Base-by-base conservation (phyloP, 2,329 filamentous ascomycete genomes). In the Chaetothyriales sp. region DNA sequence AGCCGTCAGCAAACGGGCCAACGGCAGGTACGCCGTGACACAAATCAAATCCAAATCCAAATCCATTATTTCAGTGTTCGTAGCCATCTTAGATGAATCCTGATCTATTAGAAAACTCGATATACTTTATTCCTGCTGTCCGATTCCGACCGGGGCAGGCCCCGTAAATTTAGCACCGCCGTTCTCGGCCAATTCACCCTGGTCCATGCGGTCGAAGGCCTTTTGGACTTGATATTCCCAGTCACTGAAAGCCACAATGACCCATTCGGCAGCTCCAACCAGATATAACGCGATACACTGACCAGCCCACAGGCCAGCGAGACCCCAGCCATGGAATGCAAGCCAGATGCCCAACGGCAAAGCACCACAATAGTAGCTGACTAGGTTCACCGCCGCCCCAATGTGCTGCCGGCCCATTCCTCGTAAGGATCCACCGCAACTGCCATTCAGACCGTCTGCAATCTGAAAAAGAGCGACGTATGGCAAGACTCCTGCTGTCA, bases 401-500 rank as follows among this genome's bases (percentile, higher is more conserved):
- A 94, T 77, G 73, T 89, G 88, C 66, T 94, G 88, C 51, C 85
- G 72, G 2, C 88, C 89, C 86, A 90, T 92, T 0, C 88, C 89
- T 57, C 88, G 71, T 13, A 94, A 69, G 18, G 81, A 80, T 1
- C 89, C 88, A 1, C 89, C 88, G 63, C 88, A 94, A 54, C 81
- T 85, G 1, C 88, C 87, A 61, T 92, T 92, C 33, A 94, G 69
- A 0, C 88, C 89, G 64, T 94, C 88, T 0, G 88, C 87, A 54
- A 94, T 89, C 70, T 94, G 88, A 67, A 94, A 94, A 2, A 94
- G 72, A 0, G 88, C 89, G 1, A 94, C 88, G 61, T 82, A 90
- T 0, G 89, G 89, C 73, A 94, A 82, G 22, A 94, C 84, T 15
- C 94, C 71, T 0, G 83, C 79, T 0, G 89, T 89, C 0, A 94